phyloP scores from a whole-genome alignment of 2,329 filamentous ascomycete species.

The Pseudogymnoascus destructans region DNA sequence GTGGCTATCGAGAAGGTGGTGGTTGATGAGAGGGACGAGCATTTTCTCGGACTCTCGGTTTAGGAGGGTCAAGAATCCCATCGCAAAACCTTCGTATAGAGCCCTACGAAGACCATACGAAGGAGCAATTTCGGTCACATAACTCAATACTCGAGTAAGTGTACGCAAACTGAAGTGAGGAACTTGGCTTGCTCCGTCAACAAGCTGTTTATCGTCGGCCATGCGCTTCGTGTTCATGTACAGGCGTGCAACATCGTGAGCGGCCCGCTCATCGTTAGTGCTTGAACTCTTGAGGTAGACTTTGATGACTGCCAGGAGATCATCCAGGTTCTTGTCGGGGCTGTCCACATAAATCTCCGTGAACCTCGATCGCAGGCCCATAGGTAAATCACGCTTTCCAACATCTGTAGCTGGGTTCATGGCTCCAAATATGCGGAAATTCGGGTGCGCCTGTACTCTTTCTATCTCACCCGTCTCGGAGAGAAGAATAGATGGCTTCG shows the following conservation, averaged over 20 bases:
- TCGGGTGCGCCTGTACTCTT: conserved; percentile 73
- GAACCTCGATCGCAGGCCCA: conserved; percentile 80
- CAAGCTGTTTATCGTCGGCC: conserved; percentile 68
- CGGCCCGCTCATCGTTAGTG: conserved; percentile 58
- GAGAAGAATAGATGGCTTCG: conserved; percentile 69
- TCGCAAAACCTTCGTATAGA: conserved; percentile 88
- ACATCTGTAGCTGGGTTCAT: conserved; percentile 99
- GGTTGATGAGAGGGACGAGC: conserved; percentile 65
- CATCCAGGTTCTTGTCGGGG: conserved; percentile 75
- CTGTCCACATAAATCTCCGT: conserved; percentile 91
- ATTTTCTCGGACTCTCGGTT: conserved; percentile 68
- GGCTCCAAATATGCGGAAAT: conserved; percentile 92
- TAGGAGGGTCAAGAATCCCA: conserved; percentile 91
- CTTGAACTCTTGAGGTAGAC: conserved; percentile 67
- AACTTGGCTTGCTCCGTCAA: conserved; percentile 89
- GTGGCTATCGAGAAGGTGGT: conserved; percentile 62
- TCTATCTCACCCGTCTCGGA: conserved; percentile 92
- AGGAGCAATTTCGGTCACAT: conserved; percentile 72
- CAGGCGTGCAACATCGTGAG: conserved; percentile 69
- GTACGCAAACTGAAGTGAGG: conserved; percentile 96
- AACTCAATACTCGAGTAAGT: conserved; percentile 76
- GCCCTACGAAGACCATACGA: conserved; percentile 76
- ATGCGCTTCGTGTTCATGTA: conserved; percentile 80
- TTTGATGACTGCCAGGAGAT: conserved; percentile 76
- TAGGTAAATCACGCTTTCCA: conserved; percentile 85